Percentiles rank a stretch among this genome's conserved stretches.
Evolutionary conservation across 148 eudicot genomes (phyloP).

Genomic region (Amaranthus hypochondriacus): DNA sequence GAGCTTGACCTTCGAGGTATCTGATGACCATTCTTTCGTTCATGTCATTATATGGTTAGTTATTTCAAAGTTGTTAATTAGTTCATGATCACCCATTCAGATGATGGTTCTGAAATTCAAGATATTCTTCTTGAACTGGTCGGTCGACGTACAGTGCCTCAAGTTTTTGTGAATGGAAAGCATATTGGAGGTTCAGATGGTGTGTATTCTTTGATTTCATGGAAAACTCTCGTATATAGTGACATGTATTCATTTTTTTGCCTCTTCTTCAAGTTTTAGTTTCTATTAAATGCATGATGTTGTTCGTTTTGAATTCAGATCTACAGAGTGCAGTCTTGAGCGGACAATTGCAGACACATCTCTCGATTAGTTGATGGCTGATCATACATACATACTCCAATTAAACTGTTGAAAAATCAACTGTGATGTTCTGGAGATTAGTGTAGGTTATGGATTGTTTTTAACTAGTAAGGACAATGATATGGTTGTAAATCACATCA

Average conservation of each 20-base stretch:
- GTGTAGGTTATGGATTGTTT: constrained; percentile 4
- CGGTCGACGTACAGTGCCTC: constrained; percentile 94
- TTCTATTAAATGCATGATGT: background rate
- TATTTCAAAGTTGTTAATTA: background rate
- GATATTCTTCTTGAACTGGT: constrained; percentile 77
- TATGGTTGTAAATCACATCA: background rate
- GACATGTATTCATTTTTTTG: background rate
- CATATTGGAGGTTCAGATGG: constrained; percentile 98
- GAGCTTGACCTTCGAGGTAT: constrained; percentile 79
- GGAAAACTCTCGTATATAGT: background rate
- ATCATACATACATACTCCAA: background rate
- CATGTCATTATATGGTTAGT: background rate
- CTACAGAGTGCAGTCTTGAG: constrained; percentile 54
- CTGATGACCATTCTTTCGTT: background rate
- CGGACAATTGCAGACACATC: constrained; percentile 70
- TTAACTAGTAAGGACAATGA: background rate
- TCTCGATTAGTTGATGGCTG: constrained; percentile 38
- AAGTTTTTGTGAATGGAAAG: constrained; percentile 93
- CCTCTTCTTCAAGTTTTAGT: background rate
- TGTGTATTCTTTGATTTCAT: constrained; percentile 23
- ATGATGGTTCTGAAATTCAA: constrained; percentile 83
- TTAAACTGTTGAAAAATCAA: background rate
- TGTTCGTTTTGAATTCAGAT: constrained; percentile 40
- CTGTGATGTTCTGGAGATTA: constrained; percentile 8
- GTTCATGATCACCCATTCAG: constrained; percentile 29